Percentiles rank a stretch among this genome's conserved stretches.
Conservation (phyloP, 257 asterid genomes). For the Solanum chiquidenum region DNA sequence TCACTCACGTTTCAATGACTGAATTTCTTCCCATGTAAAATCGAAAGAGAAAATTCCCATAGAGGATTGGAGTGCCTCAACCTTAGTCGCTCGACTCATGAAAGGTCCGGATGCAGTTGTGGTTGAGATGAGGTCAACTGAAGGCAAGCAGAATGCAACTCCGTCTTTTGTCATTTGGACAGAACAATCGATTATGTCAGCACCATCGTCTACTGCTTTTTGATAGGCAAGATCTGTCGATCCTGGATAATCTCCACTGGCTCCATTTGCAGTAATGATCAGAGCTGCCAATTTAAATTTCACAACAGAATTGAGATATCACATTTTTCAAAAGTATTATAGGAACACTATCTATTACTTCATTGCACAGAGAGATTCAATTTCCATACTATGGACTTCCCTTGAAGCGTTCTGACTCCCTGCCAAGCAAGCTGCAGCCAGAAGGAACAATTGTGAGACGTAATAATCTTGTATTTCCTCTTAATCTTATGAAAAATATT, state of each 20-base stretch:
- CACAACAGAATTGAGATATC: background rate
- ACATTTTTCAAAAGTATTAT: background rate
- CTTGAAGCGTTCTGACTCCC: slow-evolving; percentile 43
- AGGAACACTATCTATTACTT: background rate
- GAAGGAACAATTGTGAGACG: background rate
- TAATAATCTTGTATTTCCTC: background rate
- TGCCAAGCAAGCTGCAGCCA: slow-evolving; percentile 57
- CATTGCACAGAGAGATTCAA: background rate
- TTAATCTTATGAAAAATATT: background rate
- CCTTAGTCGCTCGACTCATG: slow-evolving; percentile 16
- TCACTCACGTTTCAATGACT: slow-evolving; percentile 4
- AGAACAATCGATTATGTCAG: slow-evolving; percentile 79
- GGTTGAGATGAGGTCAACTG: slow-evolving; percentile 62
- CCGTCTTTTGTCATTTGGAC: slow-evolving; percentile 89
- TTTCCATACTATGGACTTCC: slow-evolving; percentile 31
- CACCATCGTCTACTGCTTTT: slow-evolving; percentile 64
- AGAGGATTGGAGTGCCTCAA: slow-evolving; percentile 42
- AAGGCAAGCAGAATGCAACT: slow-evolving; percentile 65
- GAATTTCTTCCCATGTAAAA: slow-evolving; percentile 59
- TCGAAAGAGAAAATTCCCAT: slow-evolving; percentile 85
- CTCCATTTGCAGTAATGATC: slow-evolving; percentile 60
- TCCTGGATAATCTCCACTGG: slow-evolving; percentile 78
- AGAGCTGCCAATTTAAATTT: background rate
- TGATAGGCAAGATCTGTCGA: slow-evolving; percentile 77
- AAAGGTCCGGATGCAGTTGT: slow-evolving; percentile 63